Base-by-base conservation (phyloP, 2,329 filamentous ascomycete species). In the Fulvia fulva region DNA sequence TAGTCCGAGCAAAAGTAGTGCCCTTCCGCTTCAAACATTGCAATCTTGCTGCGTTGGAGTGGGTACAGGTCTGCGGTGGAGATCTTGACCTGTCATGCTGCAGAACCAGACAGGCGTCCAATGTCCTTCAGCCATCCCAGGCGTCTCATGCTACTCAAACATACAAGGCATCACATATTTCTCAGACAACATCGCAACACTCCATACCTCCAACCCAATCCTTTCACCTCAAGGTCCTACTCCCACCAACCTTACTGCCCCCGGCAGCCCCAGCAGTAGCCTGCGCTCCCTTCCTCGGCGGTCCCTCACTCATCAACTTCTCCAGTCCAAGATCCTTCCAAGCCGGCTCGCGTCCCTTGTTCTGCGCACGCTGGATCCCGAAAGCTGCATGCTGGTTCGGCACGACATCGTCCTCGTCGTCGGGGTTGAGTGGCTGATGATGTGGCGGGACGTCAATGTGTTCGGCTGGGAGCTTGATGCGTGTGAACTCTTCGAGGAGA, bases 381-480 rank as follows among this genome's bases (percentile, higher is more conserved):
- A 94, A 94, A 0, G 90, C 90, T 12, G 90, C 90, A 71, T 94
- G 90, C 76, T 94, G 90, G 73, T 94, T 89, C 0, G 90, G 90
- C 4, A 94, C 90, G 3, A 94, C 88, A 69, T 94, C 90, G 70
- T 94, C 90, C 75, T 94, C 78, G 61, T 94, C 90, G 74, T 94
- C 90, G 0, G 90, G 90, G 71, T 94, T 93, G 70, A 91, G 81
- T 43, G 90, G 90, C 72, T 91, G 89, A 71, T 91, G 85, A 62
- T 90, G 84, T 7, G 85, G 85, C 32, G 88, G 85, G n/a, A 95
- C 88, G 73, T 89, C 89, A 71, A 94, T 89, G 57, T 92, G 88
- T 75, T 94, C 90, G 61, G 76, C 72, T 3, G 71, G 67, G 4
- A 76, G 69, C 52, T 72, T 71, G 62, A 75, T 69, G 47, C 71